Evolutionary conservation across 148 eudicot species (phyloP).

Genomic region (Persicaria maculosa): DNA sequence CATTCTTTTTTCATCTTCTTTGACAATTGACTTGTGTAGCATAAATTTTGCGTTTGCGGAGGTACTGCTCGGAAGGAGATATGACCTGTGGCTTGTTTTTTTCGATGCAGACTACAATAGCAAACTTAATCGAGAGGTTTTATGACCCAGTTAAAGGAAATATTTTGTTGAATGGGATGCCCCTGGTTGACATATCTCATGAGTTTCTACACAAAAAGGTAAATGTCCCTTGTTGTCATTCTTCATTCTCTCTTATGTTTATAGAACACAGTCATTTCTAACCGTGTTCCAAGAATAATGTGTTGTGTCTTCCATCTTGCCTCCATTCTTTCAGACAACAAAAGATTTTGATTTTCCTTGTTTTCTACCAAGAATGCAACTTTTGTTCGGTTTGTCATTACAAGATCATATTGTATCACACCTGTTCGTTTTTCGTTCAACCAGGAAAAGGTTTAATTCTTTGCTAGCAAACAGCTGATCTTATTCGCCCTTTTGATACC

Average conservation of each 20-base stretch:
- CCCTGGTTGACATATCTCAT: constrained; percentile 67
- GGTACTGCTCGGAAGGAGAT: background rate
- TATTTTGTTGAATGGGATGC: constrained; percentile 71
- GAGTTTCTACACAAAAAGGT: constrained; percentile 78
- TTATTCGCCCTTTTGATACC: background rate
- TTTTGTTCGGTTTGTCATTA: too few relatives aligned
- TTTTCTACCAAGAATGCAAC: too few relatives aligned
- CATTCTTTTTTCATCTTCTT: too few relatives aligned
- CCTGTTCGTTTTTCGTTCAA: too few relatives aligned
- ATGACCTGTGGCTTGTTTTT: background rate
- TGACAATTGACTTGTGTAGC: too few relatives aligned
- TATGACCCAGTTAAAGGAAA: constrained; percentile 81
- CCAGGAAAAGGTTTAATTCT: too few relatives aligned
- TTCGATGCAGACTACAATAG: constrained; percentile 74
- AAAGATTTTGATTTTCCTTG: too few relatives aligned
- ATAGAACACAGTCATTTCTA: background rate
- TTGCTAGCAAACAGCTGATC: background rate
- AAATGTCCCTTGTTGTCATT: constrained; percentile 8
- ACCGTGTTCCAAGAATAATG: background rate
- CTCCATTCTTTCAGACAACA: too few relatives aligned
- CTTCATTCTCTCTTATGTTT: background rate
- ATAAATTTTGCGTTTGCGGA: too few relatives aligned
- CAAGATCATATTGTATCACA: too few relatives aligned
- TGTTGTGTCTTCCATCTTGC: too few relatives aligned
- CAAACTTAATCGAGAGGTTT: constrained; percentile 82